These are phyloP conservation scores for Lentinula detonsa DNA, from an alignment of 768 basidiomycete species.

Conservation along the genomic window DNA sequence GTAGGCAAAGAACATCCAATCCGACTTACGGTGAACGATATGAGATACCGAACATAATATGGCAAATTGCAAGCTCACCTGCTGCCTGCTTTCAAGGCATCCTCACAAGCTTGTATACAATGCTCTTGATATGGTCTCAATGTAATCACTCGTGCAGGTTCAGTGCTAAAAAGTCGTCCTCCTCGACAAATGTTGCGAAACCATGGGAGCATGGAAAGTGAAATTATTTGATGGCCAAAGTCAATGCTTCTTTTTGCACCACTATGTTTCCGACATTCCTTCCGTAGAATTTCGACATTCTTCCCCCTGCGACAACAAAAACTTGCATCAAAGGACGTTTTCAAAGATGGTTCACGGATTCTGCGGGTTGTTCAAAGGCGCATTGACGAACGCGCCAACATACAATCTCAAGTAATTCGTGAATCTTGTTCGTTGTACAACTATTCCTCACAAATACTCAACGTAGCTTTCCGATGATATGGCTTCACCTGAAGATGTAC, in stretches of 20 bases:
- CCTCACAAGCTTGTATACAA: slow-evolving; percentile 71
- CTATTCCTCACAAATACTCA: slow-evolving; percentile 5
- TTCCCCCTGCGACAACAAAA: background rate
- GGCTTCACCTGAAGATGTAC: slow-evolving; percentile 52
- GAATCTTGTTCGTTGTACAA: background rate
- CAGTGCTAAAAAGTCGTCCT: background rate
- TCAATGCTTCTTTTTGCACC: background rate
- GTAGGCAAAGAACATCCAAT: slow-evolving; percentile 73
- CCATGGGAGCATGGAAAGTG: slow-evolving; percentile 2
- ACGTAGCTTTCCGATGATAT: slow-evolving; percentile 46
- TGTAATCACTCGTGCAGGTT: slow-evolving; percentile 19
- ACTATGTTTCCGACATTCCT: slow-evolving; percentile 1
- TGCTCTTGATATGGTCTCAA: slow-evolving; percentile 87
- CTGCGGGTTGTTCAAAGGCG: slow-evolving; percentile 49
- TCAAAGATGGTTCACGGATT: slow-evolving; percentile 40
- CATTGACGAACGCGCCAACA: slow-evolving; percentile 39
- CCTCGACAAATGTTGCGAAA: background rate
- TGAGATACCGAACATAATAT: slow-evolving; percentile 24
- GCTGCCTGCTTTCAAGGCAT: slow-evolving; percentile 60
- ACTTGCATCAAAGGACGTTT: background rate
- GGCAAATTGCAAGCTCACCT: slow-evolving; percentile 18
- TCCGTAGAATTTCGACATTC: slow-evolving; percentile 2
- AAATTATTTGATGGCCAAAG: background rate
- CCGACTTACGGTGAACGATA: slow-evolving; percentile 30
- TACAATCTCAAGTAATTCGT: slow-evolving; percentile 37